These are phyloP conservation scores for Ploettnerulaceae sp. DNA, from an alignment of 2,329 filamentous ascomycete genomes.

Conservation along the genomic window DNA sequence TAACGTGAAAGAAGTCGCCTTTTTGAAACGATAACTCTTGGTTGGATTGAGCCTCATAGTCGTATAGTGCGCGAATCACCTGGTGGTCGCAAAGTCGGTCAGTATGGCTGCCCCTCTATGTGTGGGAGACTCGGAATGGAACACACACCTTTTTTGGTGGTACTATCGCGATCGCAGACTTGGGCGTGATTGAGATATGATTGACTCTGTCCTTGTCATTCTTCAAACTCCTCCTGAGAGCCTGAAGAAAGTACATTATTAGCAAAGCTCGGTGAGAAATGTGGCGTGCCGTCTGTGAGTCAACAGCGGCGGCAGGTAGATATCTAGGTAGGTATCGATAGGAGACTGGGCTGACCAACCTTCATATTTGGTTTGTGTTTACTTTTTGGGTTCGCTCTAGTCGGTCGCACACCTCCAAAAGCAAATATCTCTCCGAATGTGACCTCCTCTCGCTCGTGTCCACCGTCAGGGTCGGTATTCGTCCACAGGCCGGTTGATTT, in stretches of 20 bases:
- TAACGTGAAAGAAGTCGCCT: constrained; percentile 97
- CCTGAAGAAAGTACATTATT: constrained; percentile 37
- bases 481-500: constrained; percentile 13
- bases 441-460: constrained; percentile 6
- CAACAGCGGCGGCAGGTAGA: constrained; percentile 2
- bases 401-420: constrained; percentile 19
- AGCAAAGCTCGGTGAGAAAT: too few species aligned
- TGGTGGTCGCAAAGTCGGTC: constrained; percentile 37
- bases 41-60: constrained; percentile 71
- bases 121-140: not conserved
- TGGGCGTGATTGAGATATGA: constrained; percentile 63
- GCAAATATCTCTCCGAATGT: constrained; percentile 11
- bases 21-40: constrained; percentile 88
- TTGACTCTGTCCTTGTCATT: constrained; percentile 61
- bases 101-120: constrained; percentile 2
- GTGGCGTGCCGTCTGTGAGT: too few species aligned
- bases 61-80: constrained; percentile 97
- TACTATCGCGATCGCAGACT: constrained; percentile 64
- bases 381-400: constrained; percentile 20
- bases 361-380: constrained; percentile 28
- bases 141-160: constrained; percentile 65
- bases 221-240: constrained; percentile 65
- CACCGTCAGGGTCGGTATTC: constrained; percentile 7
- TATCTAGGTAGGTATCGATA: not conserved
- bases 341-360: constrained; percentile 15